Conservation (phyloP, 1,139 yeast genomes). For the Suzukiozyma palmioleophila region DNA sequence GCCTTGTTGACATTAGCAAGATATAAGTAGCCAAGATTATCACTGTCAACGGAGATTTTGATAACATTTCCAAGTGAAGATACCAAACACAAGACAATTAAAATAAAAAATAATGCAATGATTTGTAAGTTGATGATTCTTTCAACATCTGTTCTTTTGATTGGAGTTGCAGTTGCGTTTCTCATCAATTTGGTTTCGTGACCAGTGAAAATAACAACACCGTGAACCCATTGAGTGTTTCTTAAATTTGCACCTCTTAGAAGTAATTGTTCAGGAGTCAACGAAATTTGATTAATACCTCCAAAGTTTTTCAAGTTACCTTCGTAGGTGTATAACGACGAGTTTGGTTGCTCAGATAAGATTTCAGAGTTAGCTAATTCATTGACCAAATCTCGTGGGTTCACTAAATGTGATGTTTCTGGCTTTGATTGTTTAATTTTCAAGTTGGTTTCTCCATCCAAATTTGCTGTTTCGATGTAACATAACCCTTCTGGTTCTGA, state of each 20-base stretch:
- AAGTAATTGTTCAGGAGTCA: constrained; percentile 85
- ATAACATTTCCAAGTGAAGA: constrained; percentile 88
- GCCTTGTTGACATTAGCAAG: constrained; percentile 67
- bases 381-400: constrained; percentile 55
- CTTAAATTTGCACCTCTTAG: constrained; percentile 93
- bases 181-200: constrained; percentile 98
- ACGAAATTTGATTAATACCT: constrained; percentile 51
- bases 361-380: constrained; percentile 39
- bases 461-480: constrained; percentile 93
- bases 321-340: constrained; percentile 90
- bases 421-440: constrained; percentile 85
- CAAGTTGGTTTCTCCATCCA: constrained; percentile 96
- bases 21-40: constrained; percentile 57
- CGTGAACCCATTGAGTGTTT: constrained; percentile 94
- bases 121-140: constrained; percentile 91
- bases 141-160: constrained; percentile 95
- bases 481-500: constrained; percentile 98
- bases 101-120: constrained; percentile 76
- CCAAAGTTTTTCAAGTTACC: constrained; percentile 68
- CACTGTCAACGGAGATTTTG: constrained; percentile 53
- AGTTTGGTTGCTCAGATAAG: constrained; percentile 88
- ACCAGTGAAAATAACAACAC: constrained; percentile 91
- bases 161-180: constrained; percentile 97
- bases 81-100: constrained; percentile 68
- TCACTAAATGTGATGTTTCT: constrained; percentile 73